These are phyloP conservation scores for Backusella sp. DNA, from an alignment of 192 early-diverging fungal genomes.

Conservation along the genomic window DNA sequence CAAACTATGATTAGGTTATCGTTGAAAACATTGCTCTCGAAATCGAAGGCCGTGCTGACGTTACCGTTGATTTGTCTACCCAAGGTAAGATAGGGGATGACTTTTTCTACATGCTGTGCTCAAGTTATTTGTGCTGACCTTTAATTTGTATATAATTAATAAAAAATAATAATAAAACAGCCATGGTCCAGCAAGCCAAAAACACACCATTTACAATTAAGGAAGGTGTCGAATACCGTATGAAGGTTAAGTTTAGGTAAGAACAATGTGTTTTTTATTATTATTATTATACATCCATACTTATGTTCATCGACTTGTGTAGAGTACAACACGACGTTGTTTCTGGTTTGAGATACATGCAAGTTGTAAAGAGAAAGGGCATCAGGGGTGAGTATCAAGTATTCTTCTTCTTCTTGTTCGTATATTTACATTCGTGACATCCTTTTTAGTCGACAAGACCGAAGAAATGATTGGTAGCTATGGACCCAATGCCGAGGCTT, in stretches of 20 bases:
- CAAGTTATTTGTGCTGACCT: slow-evolving; percentile 15
- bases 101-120: not conserved
- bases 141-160: not conserved
- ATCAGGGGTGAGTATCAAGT: slow-evolving; percentile 49
- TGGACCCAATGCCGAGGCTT: slow-evolving; percentile 73
- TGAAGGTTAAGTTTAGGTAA: slow-evolving; percentile 87
- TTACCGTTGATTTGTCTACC: slow-evolving; percentile 73
- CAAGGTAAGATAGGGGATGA: slow-evolving; percentile 49
- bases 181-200: slow-evolving; percentile 63
- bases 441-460: slow-evolving; percentile 72
- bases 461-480: slow-evolving; percentile 98
- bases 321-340: slow-evolving; percentile 94
- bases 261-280: not conserved
- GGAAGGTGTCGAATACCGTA: slow-evolving; percentile 90
- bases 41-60: slow-evolving; percentile 71
- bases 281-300: not conserved
- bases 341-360: slow-evolving; percentile 92
- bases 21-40: slow-evolving; percentile 72
- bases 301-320: not conserved
- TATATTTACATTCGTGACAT: not conserved
- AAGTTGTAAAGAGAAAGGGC: slow-evolving; percentile 87
- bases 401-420: not conserved
- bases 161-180: slow-evolving; percentile 37
- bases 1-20: slow-evolving; percentile 54
- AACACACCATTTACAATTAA: slow-evolving; percentile 85